Evolutionary conservation across 192 early-diverging fungal species (phyloP).

Genomic region (Geranomyces variabilis): DNA sequence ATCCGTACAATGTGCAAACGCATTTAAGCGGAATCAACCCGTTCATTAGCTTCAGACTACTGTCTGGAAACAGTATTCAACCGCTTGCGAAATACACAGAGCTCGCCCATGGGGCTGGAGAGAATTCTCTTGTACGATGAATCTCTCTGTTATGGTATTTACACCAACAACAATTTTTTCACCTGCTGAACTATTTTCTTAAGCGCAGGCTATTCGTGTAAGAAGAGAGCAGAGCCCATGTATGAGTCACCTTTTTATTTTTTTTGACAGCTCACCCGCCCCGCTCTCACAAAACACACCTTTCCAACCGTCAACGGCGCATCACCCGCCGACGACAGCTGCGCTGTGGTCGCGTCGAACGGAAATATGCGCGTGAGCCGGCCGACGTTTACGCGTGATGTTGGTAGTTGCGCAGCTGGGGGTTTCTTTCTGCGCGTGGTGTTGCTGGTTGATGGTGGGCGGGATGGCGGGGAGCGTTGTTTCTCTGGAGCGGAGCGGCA

Average conservation of each 20-base stretch:
- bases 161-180: constrained; percentile 26
- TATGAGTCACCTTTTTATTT: background rate
- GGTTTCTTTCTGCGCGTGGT: background rate
- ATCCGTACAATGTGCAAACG: no score
- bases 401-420: background rate
- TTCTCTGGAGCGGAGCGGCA: no score
- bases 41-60: no score
- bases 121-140: no score
- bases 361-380: constrained; percentile 33
- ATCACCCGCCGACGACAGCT: background rate
- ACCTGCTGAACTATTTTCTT: constrained; percentile 42
- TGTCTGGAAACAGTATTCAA: no score
- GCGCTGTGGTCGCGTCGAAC: constrained; percentile 23
- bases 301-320: constrained; percentile 24
- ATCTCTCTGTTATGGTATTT: background rate
- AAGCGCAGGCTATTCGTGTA: constrained; percentile 25
- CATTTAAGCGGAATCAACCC: no score
- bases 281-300: constrained; percentile 6
- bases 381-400: constrained; percentile 16
- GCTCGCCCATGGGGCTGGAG: no score
- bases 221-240: no score
- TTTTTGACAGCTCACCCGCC: background rate
- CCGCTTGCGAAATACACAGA: no score
- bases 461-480: background rate
- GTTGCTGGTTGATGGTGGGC: background rate